These are phyloP conservation scores for Sporobolomyces pararoseus DNA, from an alignment of 768 basidiomycete genomes.

Conservation along the genomic window DNA sequence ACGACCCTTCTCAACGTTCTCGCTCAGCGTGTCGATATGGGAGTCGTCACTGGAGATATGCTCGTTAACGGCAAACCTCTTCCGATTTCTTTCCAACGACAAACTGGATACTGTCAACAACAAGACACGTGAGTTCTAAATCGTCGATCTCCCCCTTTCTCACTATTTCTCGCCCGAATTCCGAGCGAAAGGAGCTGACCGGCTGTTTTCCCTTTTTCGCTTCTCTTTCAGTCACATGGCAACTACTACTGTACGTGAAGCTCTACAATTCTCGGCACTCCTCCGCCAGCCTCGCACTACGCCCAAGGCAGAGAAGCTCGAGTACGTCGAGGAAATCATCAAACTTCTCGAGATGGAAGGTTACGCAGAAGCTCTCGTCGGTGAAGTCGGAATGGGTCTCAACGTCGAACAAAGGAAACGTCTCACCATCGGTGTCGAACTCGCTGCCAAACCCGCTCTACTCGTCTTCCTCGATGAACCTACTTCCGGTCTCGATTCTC, in stretches of 20 bases:
- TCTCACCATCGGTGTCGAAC: constrained; percentile 77
- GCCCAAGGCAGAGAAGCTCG: constrained; percentile 50
- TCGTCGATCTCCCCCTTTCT: background rate
- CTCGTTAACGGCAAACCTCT: constrained; percentile 52
- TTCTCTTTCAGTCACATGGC: constrained; percentile 49
- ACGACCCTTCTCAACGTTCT: constrained; percentile 48
- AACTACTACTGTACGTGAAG: constrained; percentile 53
- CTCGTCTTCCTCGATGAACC: constrained; percentile 55
- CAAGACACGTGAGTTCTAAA: constrained; percentile 5
- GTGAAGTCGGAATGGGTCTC: constrained; percentile 53
- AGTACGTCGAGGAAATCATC: constrained; percentile 53
- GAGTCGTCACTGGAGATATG: constrained; percentile 54
- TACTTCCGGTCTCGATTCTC: constrained; percentile 53
- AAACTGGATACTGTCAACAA: constrained; percentile 49
- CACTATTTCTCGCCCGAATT: too few relatives aligned
- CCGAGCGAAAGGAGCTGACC: too few relatives aligned
- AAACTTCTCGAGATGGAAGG: constrained; percentile 52
- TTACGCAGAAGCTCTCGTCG: constrained; percentile 54
- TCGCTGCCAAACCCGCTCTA: constrained; percentile 62
- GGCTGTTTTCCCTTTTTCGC: background rate
- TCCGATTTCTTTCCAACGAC: constrained; percentile 52
- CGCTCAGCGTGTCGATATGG: constrained; percentile 50
- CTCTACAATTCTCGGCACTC: constrained; percentile 51
- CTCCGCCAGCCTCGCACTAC: constrained; percentile 51
- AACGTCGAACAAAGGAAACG: constrained; percentile 57